phyloP scores from a whole-genome alignment of 2,329 filamentous ascomycete genomes.

The Tothia fuscella region DNA sequence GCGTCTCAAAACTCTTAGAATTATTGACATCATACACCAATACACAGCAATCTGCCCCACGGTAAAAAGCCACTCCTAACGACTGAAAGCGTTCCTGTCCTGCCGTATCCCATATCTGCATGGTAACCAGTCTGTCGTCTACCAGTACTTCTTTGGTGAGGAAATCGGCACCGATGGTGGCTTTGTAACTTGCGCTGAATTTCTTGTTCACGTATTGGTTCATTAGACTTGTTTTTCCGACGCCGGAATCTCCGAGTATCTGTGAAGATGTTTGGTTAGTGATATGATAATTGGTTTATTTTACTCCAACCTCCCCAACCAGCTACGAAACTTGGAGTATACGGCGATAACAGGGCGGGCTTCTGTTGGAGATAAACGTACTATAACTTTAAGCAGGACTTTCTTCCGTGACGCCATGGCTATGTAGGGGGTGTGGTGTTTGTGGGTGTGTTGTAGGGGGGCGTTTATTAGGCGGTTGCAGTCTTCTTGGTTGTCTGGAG shows the following conservation, averaged over 20 bases:
- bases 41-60: constrained; percentile 94
- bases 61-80: constrained; percentile 92
- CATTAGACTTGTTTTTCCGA: constrained; percentile 99
- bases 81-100: constrained; percentile 97
- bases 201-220: constrained; percentile 99
- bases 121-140: constrained; percentile 92
- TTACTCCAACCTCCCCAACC: too few species aligned
- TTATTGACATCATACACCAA: constrained; percentile 98
- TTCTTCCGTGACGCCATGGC: constrained; percentile 81
- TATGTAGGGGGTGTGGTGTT: too few species aligned
- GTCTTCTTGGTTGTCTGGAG: too few species aligned
- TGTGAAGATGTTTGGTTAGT: constrained; percentile 27
- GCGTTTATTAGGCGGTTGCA: too few species aligned
- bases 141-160: constrained; percentile 95
- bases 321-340: too few species aligned
- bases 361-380: constrained; percentile 13
- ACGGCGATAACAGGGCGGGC: constrained; percentile 5
- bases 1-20: constrained; percentile 94
- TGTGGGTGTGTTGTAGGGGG: too few species aligned
- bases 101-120: constrained; percentile 98
- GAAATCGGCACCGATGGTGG: constrained; percentile 97
- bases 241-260: constrained; percentile 98
- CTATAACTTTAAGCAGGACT: constrained; percentile 70
- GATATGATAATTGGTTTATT: too few species aligned
- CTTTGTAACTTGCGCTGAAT: constrained; percentile 99